These are phyloP conservation scores for Trichodelitschia bisporula DNA, from an alignment of 495 filamentous ascomycete species.

Conservation along the genomic window DNA sequence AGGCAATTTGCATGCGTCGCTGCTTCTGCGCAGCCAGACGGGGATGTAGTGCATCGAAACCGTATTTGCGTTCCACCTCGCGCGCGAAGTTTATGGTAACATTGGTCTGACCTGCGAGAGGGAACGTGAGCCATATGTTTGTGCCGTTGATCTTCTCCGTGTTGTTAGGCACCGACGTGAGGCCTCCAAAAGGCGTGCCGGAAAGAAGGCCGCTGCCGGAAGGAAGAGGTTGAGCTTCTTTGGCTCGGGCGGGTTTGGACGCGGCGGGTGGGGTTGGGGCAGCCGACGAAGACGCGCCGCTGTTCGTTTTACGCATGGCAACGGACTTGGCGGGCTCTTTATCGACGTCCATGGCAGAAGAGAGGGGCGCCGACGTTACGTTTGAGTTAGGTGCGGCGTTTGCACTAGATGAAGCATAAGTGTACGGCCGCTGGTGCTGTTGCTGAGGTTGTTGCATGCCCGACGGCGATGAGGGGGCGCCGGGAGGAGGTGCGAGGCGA, in stretches of 20 bases:
- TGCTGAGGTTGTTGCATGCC: constrained; percentile 20
- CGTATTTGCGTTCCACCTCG: constrained; percentile 77
- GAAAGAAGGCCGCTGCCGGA: constrained; percentile 44
- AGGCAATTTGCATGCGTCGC: constrained; percentile 57
- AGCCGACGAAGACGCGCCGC: constrained; percentile 27
- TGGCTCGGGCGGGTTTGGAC: constrained; percentile 30
- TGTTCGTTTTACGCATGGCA: constrained; percentile 14
- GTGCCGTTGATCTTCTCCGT: constrained; percentile 27
- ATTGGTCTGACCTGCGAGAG: constrained; percentile 53
- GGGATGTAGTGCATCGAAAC: constrained; percentile 81
- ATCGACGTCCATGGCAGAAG: constrained; percentile 82
- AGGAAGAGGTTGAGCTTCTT: constrained; percentile 28
- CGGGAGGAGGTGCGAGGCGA: too few relatives aligned
- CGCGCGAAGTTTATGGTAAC: constrained; percentile 90
- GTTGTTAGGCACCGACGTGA: constrained; percentile 13
- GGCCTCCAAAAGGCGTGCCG: constrained; percentile 32
- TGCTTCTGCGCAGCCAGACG: constrained; percentile 65
- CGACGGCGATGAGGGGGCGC: constrained; percentile 16
- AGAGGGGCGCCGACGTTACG: too few relatives aligned
- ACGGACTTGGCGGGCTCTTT: constrained; percentile 57
- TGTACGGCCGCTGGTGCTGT: constrained; percentile 54
- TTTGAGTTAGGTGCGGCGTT: too few relatives aligned
- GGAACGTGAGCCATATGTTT: constrained; percentile 64
- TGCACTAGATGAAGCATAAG: too few relatives aligned
- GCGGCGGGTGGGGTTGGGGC: constrained; percentile 28